These are phyloP conservation scores for Citrus unshiu DNA, from an alignment of 345 rosid genomes.

Conservation along the genomic window DNA sequence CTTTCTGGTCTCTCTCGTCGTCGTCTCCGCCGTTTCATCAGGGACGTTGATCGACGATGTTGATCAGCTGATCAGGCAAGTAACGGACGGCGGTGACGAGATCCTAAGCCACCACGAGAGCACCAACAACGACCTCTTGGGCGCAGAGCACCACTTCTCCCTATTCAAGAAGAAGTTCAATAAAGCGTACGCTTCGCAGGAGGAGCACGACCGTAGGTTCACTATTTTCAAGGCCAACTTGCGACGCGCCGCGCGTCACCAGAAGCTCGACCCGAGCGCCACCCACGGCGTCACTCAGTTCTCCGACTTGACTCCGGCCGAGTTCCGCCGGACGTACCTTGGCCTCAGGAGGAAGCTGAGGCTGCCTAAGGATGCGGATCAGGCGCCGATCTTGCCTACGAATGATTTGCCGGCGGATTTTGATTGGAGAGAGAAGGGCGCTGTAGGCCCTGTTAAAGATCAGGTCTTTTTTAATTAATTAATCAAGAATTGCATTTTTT, in stretches of 20 bases:
- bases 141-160: constrained; percentile 59
- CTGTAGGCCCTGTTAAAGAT: constrained; percentile 71
- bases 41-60: constrained; percentile 8
- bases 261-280: constrained; percentile 78
- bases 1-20: constrained; percentile 25
- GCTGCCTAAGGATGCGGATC: constrained; percentile 69
- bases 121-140: constrained; percentile 23
- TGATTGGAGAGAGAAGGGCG: constrained; percentile 98
- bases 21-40: constrained; percentile 28
- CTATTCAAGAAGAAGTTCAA: constrained; percentile 67
- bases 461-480: constrained; percentile 43
- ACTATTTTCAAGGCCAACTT: constrained; percentile 54
- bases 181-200: constrained; percentile 53
- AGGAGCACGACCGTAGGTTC: constrained; percentile 75
- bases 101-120: not conserved
- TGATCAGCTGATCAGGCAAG: constrained; percentile 72
- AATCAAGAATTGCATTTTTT: not conserved
- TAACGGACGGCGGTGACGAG: constrained; percentile 44
- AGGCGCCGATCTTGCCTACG: constrained; percentile 87
- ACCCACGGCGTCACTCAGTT: constrained; percentile 87
- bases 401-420: constrained; percentile 70
- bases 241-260: constrained; percentile 66
- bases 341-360: constrained; percentile 49
- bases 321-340: constrained; percentile 52
- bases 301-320: constrained; percentile 79